phyloP scores from a whole-genome alignment of 305 asterid species.

The Solanum chacoense region DNA sequence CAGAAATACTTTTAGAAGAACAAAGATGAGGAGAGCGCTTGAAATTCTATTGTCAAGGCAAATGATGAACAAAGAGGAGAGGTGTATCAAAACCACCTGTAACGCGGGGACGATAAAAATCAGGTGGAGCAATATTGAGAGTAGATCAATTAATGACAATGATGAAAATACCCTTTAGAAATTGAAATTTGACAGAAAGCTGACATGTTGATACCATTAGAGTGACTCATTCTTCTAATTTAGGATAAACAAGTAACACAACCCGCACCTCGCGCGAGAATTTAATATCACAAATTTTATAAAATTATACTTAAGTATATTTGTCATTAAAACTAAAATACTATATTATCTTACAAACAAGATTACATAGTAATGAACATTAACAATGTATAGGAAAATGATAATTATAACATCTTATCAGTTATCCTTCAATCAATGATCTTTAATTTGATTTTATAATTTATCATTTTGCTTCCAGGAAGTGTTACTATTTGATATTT shows the following conservation, averaged over 20 bases:
- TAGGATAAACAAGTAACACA: too few species aligned
- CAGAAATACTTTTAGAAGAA: neutral
- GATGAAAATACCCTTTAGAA: neutral
- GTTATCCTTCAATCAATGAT: too few species aligned
- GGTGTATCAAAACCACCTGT: neutral
- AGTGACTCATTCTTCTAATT: neutral
- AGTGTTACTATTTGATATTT: neutral
- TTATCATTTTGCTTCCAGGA: neutral
- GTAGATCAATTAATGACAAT: neutral
- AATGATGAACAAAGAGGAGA: neutral
- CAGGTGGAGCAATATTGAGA: neutral
- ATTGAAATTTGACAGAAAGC: neutral
- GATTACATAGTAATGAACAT: neutral
- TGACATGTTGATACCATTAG: neutral
- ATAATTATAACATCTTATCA: too few species aligned
- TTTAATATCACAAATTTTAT: too few species aligned
- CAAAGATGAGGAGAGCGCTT: neutral
- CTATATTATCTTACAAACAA: neutral
- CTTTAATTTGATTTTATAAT: too few species aligned
- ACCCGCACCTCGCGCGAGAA: too few species aligned
- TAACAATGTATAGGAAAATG: too few species aligned
- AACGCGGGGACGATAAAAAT: neutral
- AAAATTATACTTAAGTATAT: too few species aligned
- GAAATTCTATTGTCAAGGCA: neutral
- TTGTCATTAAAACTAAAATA: neutral